Conservation (phyloP, 2,329 filamentous ascomycete species). For the Neocatenulostroma microsporum region DNA sequence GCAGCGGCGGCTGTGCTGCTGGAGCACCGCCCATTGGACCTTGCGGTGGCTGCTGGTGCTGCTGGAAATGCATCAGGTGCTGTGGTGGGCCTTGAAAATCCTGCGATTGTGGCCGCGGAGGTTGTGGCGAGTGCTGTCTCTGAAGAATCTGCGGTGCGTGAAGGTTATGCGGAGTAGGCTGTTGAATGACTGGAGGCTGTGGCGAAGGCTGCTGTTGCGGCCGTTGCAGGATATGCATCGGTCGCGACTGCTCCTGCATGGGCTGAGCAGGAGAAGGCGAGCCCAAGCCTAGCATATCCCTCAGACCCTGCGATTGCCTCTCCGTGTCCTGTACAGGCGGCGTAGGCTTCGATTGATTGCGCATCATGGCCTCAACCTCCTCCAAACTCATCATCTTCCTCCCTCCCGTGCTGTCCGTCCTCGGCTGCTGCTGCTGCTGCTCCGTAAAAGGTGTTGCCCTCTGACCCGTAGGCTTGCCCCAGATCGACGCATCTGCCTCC, state of each 20-base stretch:
- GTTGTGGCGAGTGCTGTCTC: slow-evolving; percentile 24
- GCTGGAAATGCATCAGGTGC: slow-evolving; percentile 19
- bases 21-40: no score
- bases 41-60: slow-evolving; percentile 16
- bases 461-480: slow-evolving; percentile 66
- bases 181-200: no score
- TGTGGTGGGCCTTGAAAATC: slow-evolving; percentile 19
- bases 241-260: slow-evolving; percentile 27
- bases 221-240: slow-evolving; percentile 43
- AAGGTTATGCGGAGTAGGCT: no score
- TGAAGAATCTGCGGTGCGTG: slow-evolving; percentile 35
- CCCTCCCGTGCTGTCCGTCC: slow-evolving; percentile 28
- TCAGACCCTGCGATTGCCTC: slow-evolving; percentile 26
- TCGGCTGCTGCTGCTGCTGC: slow-evolving; percentile 16
- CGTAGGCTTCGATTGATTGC: slow-evolving; percentile 51
- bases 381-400: slow-evolving; percentile 92
- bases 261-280: slow-evolving; percentile 14
- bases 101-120: slow-evolving; percentile 13
- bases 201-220: slow-evolving; percentile 39
- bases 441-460: slow-evolving; percentile 26
- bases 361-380: slow-evolving; percentile 92
- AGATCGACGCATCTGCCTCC: slow-evolving; percentile 86
- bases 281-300: slow-evolving; percentile 28
- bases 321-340: slow-evolving; percentile 18
- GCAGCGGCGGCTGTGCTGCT: slow-evolving; percentile 28